A percentile compares a stretch with the other conserved stretches of the same genome.
Conservation (phyloP, 495 filamentous ascomycete genomes). For the Aspergillus carlsbadensis region DNA sequence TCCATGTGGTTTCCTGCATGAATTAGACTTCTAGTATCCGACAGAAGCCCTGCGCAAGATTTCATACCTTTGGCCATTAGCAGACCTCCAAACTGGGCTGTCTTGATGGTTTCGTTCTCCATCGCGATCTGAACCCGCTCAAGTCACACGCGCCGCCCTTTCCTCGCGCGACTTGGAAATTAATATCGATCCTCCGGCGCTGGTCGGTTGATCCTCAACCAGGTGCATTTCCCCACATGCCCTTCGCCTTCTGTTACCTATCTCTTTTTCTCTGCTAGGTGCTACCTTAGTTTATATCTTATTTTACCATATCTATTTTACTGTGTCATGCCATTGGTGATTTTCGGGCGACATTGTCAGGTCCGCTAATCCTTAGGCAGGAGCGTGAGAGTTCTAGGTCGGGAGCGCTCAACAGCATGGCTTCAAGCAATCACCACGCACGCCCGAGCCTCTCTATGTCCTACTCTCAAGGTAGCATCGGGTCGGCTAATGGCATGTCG, state of each 20-base stretch:
- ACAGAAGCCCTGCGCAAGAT: neutral
- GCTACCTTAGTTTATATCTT: constrained; percentile 10
- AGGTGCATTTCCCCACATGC: constrained; percentile 31
- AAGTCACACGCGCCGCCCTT: constrained; percentile 37
- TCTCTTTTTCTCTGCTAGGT: constrained; percentile 10
- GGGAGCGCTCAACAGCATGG: constrained; percentile 29
- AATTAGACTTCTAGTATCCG: neutral
- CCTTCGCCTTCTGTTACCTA: constrained; percentile 12
- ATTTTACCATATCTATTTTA: constrained; percentile 3
- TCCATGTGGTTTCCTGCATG: constrained; percentile 5
- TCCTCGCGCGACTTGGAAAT: constrained; percentile 27
- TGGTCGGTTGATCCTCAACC: constrained; percentile 26
- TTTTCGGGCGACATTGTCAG: neutral
- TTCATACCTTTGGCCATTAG: neutral
- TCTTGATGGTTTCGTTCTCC: constrained; percentile 22
- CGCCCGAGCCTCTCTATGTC: constrained; percentile 43
- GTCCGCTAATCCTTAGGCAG: constrained; percentile 10
- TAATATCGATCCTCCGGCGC: constrained; percentile 18
- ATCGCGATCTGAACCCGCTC: constrained; percentile 23
- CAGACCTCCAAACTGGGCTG: neutral
- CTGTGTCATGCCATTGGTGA: constrained; percentile 15
- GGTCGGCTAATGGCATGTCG: constrained; percentile 40
- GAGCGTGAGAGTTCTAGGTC: constrained; percentile 19
- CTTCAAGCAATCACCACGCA: constrained; percentile 42
- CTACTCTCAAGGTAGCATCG: constrained; percentile 45